Evolutionary conservation across 2,329 filamentous ascomycete genomes (phyloP), one percentile per base, ranked within the genome.

Genomic region (Phoma herbarum): DNA sequence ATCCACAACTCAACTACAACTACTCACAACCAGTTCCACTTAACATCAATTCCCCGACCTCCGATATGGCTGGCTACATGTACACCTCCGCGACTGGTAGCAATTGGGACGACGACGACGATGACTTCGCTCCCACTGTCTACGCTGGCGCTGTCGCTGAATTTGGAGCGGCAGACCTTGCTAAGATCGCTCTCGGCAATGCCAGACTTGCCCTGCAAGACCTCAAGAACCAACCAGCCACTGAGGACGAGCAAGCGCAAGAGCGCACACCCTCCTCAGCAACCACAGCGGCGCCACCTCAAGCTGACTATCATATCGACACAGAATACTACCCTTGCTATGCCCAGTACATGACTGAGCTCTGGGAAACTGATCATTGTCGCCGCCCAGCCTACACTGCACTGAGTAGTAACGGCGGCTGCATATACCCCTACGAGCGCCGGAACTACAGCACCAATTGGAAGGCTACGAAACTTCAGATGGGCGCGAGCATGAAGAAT

Each of bases 101-200:
- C 52, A 61, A 61, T 22, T 71, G 69, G 69, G 65, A 71, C 23
- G 52, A 55, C 8, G 65, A 72, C 1, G 67, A 71, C 29, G 25
- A 46, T 0, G 59, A 67, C 25, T 71, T 68, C 37, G 53, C 64
- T 9, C 29, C 61, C 10, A 52, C 59, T 8, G 25, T 48, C 20
- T 68, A 62, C 58, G 60, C 59, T 46, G 59, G 62, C 26, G 61
- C 55, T n/a, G 51, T 50, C 37, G 65, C 67, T 39, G 39, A 42
- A 6, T 25, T 42, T n/a, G 39, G 12, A 16, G 22, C 39, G 4
- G 11, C 12, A 25, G 22, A 42, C 4, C 8, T 59, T 52, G 18
- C 64, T 62, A 33, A 25, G 12, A 26, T 20, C 20, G 54, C 60
- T 10, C 61, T 63, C 1, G 54, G 41, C 8, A n/a, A 43, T 2